Percentiles rank a stretch among this genome's conserved stretches.
Conservation (phyloP, 1,284 basidiomycete genomes). For the Irpex sp. region DNA sequence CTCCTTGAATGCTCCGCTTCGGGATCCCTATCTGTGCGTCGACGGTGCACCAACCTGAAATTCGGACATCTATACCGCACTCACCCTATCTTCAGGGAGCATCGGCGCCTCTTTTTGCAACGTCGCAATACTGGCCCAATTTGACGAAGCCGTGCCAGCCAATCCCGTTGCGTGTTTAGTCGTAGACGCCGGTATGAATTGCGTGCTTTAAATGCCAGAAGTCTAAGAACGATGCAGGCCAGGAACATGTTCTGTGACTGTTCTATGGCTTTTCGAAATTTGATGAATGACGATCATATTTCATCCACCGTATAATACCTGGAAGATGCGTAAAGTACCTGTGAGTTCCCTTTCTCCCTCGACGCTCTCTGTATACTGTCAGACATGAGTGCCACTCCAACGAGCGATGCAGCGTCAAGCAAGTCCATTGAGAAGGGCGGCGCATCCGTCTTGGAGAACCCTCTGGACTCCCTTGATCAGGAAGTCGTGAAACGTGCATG, state of each 20-base stretch:
- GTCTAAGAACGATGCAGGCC: background rate
- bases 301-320: background rate
- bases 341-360: background rate
- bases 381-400: background rate
- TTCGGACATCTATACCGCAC: background rate
- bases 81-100: background rate
- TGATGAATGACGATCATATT: too few relatives aligned
- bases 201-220: background rate
- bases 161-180: background rate
- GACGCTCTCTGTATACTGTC: background rate
- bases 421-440: background rate
- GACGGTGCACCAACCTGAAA: too few relatives aligned
- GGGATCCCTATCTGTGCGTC: too few relatives aligned
- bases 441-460: background rate
- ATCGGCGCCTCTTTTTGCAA: background rate
- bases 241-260: background rate
- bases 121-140: background rate
- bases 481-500: slow-evolving; percentile 24
- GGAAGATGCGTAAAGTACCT: background rate
- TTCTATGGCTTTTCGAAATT: too few relatives aligned
- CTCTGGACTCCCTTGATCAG: background rate
- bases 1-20: too few relatives aligned
- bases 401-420: background rate
- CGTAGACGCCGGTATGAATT: background rate
- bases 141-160: background rate